Base-by-base conservation (phyloP, 768 basidiomycete species). In the Tricholoma terreum region DNA sequence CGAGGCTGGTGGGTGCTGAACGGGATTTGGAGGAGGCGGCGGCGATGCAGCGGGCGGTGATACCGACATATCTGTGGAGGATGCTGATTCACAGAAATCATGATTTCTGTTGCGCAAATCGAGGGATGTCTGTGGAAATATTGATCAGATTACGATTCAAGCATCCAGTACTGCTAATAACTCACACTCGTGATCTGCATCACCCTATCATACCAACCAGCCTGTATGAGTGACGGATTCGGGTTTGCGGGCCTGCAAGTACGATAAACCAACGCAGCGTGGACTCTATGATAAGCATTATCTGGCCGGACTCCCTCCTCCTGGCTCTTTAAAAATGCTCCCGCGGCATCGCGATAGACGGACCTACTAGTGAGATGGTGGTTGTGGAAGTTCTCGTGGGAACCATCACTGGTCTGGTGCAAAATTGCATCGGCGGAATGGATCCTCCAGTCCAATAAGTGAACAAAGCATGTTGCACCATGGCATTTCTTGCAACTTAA, bases 131-230 rank as follows among this genome's bases (percentile, higher is more conserved):
- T 50, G 27, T 48, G 15, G 46, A 27, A 27, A 3, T 31, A n/a
- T 30, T 49, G 30, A n/a, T 48, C 5, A 31, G 30, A 8, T 49
- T 7, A 49, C n/a, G 4, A 46, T 27, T 15, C n/a, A 17, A 30
- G 5, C 12, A 31, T 30, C 10, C 38, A 33, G 55, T 10, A 15
- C 53, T 27, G 24, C 24, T 27, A 6, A 6, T 30, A 30, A 59
- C 56, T 40, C 6, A 61, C 63, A 24, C 51, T 30, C 1, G 52
- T 24, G 12, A 64, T 42, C 15, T 64, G 60, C 6, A 57, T 55
- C 35, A 56, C 12, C 3, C 22, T 50, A 60, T 91, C 89, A 61
- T 90, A 90, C 81, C 83, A 90, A 3, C 89, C 89, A 19, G 68
- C 67, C 42, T 65, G 69, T n/a, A 77, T 72, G 31, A 68, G 36